Conservation (phyloP, 805 yeast genomes). For the Yarrowia sp. region DNA sequence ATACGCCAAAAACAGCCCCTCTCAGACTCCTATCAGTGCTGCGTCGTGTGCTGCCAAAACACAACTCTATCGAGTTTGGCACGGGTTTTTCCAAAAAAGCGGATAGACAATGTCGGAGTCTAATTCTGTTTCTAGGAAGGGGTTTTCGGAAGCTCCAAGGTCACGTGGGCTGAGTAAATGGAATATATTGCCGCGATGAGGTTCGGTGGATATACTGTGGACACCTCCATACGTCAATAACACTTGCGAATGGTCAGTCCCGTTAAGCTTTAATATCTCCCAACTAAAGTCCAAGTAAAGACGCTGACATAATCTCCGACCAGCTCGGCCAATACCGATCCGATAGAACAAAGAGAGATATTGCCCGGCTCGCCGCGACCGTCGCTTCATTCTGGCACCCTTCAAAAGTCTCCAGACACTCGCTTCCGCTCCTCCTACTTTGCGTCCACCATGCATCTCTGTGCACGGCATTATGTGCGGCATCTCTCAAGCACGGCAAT, state of each 20-base stretch:
- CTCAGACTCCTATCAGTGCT: slow-evolving; percentile 23
- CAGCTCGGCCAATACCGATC: background rate
- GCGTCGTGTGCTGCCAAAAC: slow-evolving; percentile 28
- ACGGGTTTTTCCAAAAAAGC: slow-evolving; percentile 7
- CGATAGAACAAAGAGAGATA: background rate
- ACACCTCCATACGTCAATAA: too few species aligned
- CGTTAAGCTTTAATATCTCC: background rate
- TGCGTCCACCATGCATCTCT: background rate
- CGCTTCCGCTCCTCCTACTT: background rate
- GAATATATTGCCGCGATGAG: background rate
- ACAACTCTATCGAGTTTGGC: slow-evolving; percentile 26
- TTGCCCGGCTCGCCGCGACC: background rate
- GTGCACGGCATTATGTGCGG: slow-evolving; percentile 31
- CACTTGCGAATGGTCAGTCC: background rate
- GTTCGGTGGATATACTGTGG: background rate
- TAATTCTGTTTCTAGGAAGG: background rate
- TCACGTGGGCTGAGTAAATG: background rate
- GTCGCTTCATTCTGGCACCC: background rate
- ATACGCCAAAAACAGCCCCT: background rate
- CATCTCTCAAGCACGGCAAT: slow-evolving; percentile 23
- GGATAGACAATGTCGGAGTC: slow-evolving; percentile 15
- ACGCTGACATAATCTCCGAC: background rate
- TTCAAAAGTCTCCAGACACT: background rate
- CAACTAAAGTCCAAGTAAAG: slow-evolving; percentile 1
- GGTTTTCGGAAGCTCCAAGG: background rate